phyloP scores from a whole-genome alignment of 2,329 filamentous ascomycete genomes.

The Xylariaceae sp. region DNA sequence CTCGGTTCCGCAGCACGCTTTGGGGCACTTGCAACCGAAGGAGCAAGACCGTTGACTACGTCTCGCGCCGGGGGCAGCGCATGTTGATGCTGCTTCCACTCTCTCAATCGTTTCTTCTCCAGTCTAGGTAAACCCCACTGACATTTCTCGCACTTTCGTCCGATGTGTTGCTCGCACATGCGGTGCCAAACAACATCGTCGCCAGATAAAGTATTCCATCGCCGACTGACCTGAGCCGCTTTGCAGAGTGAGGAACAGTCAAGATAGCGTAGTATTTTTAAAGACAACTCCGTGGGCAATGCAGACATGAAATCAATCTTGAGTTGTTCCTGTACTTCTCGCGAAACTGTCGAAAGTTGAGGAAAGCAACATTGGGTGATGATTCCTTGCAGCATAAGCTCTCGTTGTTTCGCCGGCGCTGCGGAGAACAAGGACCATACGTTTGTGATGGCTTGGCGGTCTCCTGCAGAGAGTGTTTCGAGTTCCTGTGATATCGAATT shows the following conservation, averaged over 20 bases:
- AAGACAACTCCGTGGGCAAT: constrained; percentile 82
- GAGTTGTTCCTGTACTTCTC: constrained; percentile 87
- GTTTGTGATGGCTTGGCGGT: constrained; percentile 93
- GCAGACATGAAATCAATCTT: constrained; percentile 95
- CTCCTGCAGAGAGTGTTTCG: constrained; percentile 71
- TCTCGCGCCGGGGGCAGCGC: constrained; percentile 21
- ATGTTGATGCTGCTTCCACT: constrained; percentile 76
- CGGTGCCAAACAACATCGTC: constrained; percentile 97
- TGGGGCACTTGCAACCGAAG: constrained; percentile 20
- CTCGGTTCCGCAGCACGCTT: constrained; percentile 36
- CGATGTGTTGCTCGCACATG: constrained; percentile 91
- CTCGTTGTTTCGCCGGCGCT: constrained; percentile 86
- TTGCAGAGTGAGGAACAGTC: constrained; percentile 95
- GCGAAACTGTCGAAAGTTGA: constrained; percentile 87
- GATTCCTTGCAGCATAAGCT: constrained; percentile 94
- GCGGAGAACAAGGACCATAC: constrained; percentile 98
- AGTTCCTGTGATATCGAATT: constrained; percentile 57
- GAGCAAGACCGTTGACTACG: constrained; percentile 5
- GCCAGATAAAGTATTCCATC: constrained; percentile 87
- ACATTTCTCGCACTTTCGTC: constrained; percentile 81
- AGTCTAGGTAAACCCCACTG: constrained; percentile 90
- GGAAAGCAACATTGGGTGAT: constrained; percentile 97
- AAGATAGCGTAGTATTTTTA: constrained; percentile 88
- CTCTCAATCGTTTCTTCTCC: constrained; percentile 80
- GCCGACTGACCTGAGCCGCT: constrained; percentile 85